These are phyloP conservation scores for Aspergillus brasiliensis DNA, from an alignment of 2,329 filamentous ascomycete genomes.

Conservation along the genomic window DNA sequence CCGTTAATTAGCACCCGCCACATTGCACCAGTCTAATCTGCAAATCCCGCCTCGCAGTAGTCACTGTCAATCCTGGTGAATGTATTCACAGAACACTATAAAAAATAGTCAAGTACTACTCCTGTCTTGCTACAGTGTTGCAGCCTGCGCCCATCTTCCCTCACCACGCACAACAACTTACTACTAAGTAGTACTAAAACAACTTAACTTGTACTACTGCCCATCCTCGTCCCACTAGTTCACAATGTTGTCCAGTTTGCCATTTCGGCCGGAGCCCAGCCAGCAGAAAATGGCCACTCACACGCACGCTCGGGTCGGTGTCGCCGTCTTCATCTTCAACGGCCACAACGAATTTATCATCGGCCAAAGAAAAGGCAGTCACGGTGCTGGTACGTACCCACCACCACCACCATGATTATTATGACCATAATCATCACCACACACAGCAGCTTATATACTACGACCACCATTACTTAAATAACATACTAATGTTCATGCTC, in stretches of 20 bases:
- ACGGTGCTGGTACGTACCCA: slow-evolving; percentile 17
- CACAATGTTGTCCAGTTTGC: too few species aligned
- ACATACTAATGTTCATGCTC: too few species aligned
- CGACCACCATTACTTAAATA: neutral
- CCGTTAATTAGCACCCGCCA: neutral
- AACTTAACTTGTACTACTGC: too few species aligned
- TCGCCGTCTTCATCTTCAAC: slow-evolving; percentile 20
- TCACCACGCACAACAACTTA: too few species aligned
- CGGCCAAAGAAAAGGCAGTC: slow-evolving; percentile 18
- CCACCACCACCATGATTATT: too few species aligned
- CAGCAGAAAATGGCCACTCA: slow-evolving; percentile 5
- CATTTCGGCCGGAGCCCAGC: neutral
- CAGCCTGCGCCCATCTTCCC: too few species aligned
- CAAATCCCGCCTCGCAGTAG: neutral
- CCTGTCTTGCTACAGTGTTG: too few species aligned
- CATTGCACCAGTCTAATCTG: neutral
- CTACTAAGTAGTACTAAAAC: too few species aligned
- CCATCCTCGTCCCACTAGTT: too few species aligned
- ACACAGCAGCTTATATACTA: neutral
- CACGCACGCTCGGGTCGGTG: slow-evolving; percentile 12
- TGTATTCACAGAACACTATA: too few species aligned
- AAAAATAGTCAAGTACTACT: too few species aligned
- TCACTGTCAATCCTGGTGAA: too few species aligned
- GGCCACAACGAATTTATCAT: slow-evolving; percentile 15
- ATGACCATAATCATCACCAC: neutral